These are phyloP conservation scores for Cenchrus fungigraminus DNA, from an alignment of 176 grass and related monocot species.

Conservation along the genomic window DNA sequence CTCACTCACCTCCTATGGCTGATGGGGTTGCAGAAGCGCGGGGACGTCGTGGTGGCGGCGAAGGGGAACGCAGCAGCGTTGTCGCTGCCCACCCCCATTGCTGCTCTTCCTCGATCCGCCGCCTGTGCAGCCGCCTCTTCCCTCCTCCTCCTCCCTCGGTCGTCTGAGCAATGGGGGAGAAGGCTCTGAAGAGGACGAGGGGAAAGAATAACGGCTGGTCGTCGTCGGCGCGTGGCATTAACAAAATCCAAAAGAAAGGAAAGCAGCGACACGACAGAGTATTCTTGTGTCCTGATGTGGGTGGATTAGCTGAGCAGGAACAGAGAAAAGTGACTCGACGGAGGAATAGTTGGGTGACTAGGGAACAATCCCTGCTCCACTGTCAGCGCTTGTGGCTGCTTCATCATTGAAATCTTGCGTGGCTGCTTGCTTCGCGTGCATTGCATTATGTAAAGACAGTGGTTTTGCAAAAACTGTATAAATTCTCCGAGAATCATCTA, in stretches of 20 bases:
- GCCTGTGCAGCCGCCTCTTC: no score
- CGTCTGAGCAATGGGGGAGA: background rate
- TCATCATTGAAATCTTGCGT: no score
- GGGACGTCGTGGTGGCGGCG: conserved; percentile 37
- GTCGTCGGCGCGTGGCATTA: conserved; percentile 19
- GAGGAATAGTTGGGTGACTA: conserved; percentile 44
- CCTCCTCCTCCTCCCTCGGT: background rate
- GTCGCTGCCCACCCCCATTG: conserved; percentile 50
- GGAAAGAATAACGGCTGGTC: conserved; percentile 36
- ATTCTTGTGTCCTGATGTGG: conserved; percentile 1
- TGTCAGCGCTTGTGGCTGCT: conserved; percentile 31
- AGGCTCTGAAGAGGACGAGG: conserved; percentile 21
- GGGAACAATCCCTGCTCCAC: conserved; percentile 47
- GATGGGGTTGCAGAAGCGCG: conserved; percentile 51
- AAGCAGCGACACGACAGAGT: background rate
- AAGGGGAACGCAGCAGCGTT: conserved; percentile 38
- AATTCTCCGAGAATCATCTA: no score
- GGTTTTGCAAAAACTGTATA: no score
- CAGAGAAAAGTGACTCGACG: conserved; percentile 30
- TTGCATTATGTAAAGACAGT: no score
- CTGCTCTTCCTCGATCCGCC: background rate
- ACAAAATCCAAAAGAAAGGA: conserved; percentile 5
- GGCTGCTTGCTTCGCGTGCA: no score
- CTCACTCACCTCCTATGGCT: conserved; percentile 35
- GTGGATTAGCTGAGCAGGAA: background rate